These are phyloP conservation scores for Davidsoniella eucalypti DNA, from an alignment of 2,329 filamentous ascomycete genomes.

Conservation along the genomic window DNA sequence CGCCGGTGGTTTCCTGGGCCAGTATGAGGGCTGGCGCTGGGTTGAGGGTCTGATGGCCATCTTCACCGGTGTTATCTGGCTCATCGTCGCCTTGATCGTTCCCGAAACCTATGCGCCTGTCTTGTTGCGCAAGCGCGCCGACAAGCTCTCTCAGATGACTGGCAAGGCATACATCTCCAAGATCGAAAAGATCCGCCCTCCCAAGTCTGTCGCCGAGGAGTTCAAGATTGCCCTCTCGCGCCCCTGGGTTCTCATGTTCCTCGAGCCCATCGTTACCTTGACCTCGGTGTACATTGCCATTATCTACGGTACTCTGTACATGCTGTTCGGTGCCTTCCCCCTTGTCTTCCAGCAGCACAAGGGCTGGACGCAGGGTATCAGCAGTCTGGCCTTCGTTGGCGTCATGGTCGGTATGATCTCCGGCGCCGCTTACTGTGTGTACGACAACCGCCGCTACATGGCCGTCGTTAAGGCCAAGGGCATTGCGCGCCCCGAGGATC, in stretches of 20 bases:
- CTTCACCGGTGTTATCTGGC: constrained; percentile 43
- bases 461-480: constrained; percentile 30
- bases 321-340: constrained; percentile 38
- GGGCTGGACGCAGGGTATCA: constrained; percentile 41
- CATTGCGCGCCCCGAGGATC: constrained; percentile 44
- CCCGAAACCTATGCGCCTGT: constrained; percentile 45
- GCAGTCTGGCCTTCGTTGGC: constrained; percentile 46
- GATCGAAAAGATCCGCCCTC: constrained; percentile 27
- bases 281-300: constrained; percentile 48
- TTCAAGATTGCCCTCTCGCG: constrained; percentile 41
- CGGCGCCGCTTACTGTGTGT: constrained; percentile 36
- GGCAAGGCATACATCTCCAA: constrained; percentile 39
- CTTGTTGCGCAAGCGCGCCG: constrained; percentile 35
- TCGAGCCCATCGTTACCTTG: constrained; percentile 49
- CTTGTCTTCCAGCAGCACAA: constrained; percentile 44
- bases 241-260: constrained; percentile 49
- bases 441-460: constrained; percentile 37
- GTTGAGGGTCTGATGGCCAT: constrained; percentile 45
- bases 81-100: constrained; percentile 31
- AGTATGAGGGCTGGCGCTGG: constrained; percentile 47
- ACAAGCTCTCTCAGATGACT: constrained; percentile 31
- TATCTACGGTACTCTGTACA: constrained; percentile 37
- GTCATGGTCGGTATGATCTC: constrained; percentile 45
- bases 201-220: constrained; percentile 27
- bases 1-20: constrained; percentile 44